These are phyloP conservation scores for Paraphoma chrysanthemicola DNA, from an alignment of 2,329 filamentous ascomycete genomes.

Conservation along the genomic window DNA sequence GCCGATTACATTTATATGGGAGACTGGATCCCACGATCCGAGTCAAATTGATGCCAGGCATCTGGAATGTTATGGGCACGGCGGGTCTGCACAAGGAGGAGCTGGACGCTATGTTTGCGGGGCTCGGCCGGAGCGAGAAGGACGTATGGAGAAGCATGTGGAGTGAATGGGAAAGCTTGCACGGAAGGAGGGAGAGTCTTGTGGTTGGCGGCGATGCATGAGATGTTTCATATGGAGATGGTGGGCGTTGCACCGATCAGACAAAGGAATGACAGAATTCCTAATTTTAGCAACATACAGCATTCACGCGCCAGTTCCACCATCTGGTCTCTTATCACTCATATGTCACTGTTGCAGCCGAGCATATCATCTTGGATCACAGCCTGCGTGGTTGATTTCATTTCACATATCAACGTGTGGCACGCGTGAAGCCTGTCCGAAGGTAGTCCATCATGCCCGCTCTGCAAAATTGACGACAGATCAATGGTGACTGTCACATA, in stretches of 20 bases:
- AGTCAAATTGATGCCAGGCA: slow-evolving; percentile 64
- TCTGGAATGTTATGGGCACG: slow-evolving; percentile 49
- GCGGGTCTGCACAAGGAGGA: slow-evolving; percentile 39
- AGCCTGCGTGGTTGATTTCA: too few relatives aligned
- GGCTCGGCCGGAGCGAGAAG: slow-evolving; percentile 38
- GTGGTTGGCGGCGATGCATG: slow-evolving; percentile 6
- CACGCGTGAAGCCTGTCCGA: too few relatives aligned
- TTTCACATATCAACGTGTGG: too few relatives aligned
- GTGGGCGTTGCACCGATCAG: background rate
- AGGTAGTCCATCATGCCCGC: too few relatives aligned
- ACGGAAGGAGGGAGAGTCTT: slow-evolving; percentile 26
- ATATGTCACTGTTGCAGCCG: too few relatives aligned
- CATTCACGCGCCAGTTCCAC: too few relatives aligned
- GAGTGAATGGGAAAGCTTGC: slow-evolving; percentile 42
- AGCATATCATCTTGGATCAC: too few relatives aligned
- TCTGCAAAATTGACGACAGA: too few relatives aligned
- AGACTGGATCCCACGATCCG: slow-evolving; percentile 60
- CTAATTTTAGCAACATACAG: too few relatives aligned
- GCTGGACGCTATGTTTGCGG: slow-evolving; percentile 47
- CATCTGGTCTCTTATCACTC: too few relatives aligned
- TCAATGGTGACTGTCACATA: too few relatives aligned
- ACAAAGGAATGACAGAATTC: background rate
- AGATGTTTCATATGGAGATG: background rate
- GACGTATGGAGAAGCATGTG: slow-evolving; percentile 48
- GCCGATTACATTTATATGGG: slow-evolving; percentile 57